Evolutionary conservation across 139 green algal genomes (phyloP), one percentile per base, ranked within the genome.

Genomic region (Chlamydomonas incerta): DNA sequence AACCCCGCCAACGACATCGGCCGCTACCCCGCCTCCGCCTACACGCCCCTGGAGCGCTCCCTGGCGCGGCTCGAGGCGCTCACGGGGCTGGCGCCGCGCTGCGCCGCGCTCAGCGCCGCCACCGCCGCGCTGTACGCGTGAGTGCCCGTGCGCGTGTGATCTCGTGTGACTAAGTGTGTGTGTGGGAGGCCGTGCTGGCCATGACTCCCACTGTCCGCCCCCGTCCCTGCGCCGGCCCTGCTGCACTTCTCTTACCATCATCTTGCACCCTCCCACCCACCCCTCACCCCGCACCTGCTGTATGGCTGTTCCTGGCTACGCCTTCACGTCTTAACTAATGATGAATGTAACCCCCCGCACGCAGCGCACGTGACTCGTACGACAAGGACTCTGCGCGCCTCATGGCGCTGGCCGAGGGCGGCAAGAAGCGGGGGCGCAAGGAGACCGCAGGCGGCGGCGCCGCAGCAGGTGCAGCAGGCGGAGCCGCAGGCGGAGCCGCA

Each of bases 1-100:
- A 87, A 86, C 2, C 85, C 86, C 26, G 83, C 90, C 74, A 95
- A 90, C 80, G 80, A 87, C 55, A 81, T 92, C 41, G 50, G 47
- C 21, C 52, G 87, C 76, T 87, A 87, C 73, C 88, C 91, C 31
- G 47, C 70, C 57, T 76, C 68, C 33, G 93, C 90, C n/a, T 97
- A 96, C 73, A 74, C 80, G 26, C 87, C 86, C 1, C 81, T 93
- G 5, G 92, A 96, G 87, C 87, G 83, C 35, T 75, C 86, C 29
- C 86, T 96, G 63, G 92, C 90, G 10, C 68, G 85, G n/a, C 89
- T 96, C 82, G 92, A 95, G 88, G 92, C 91, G n/a, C 86, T 96
- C 1, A 88, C 90, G 21, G 92, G 89, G 47, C 80, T 89, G 50
- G 29, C 58, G 47, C 80, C 80, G n/a, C 18, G 29, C 26, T 68